Percentiles rank a stretch among this genome's conserved stretches.
Evolutionary conservation across 768 basidiomycete species (phyloP).

Genomic region (Tricholomella constricta): DNA sequence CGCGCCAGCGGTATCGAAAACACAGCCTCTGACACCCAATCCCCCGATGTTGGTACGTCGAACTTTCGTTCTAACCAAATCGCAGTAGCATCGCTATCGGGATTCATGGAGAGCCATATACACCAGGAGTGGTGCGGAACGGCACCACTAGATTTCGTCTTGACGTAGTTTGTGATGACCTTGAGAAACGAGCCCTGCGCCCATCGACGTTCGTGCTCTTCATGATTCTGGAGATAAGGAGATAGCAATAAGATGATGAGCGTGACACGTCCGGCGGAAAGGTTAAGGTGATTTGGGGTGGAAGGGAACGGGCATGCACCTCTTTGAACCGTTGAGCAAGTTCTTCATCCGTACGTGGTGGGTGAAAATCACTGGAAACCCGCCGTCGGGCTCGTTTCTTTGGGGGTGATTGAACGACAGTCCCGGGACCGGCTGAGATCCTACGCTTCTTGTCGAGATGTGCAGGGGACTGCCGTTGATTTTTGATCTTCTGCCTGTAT

Average conservation of each 20-base stretch:
- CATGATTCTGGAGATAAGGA: conserved; percentile 56
- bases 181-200: conserved; percentile 69
- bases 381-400: conserved; percentile 45
- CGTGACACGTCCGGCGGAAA: conserved; percentile 16
- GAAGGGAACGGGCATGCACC: conserved; percentile 43
- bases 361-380: conserved; percentile 46
- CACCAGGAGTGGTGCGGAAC: conserved; percentile 50
- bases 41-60: conserved; percentile 62
- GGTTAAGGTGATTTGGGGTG: conserved; percentile 9
- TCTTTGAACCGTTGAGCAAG: conserved; percentile 67
- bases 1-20: conserved; percentile 60
- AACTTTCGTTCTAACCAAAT: conserved; percentile 84
- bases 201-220: conserved; percentile 75
- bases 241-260: conserved; percentile 19
- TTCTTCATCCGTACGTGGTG: conserved; percentile 63
- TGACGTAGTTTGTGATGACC: conserved; percentile 42
- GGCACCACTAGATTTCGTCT: conserved; percentile 28
- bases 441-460: conserved; percentile 36
- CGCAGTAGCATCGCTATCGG: conserved; percentile 71
- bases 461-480: conserved; percentile 17
- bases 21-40: conserved; percentile 58
- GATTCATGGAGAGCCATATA: conserved; percentile 76
- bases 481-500: conserved; percentile 55
- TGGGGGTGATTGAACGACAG: conserved; percentile 23
- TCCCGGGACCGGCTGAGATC: conserved; percentile 24